A percentile compares a stretch with the other conserved stretches of the same genome.
These are phyloP conservation scores for Coemansia aciculifera DNA, from an alignment of 192 early-diverging fungal genomes.

Conservation along the genomic window DNA sequence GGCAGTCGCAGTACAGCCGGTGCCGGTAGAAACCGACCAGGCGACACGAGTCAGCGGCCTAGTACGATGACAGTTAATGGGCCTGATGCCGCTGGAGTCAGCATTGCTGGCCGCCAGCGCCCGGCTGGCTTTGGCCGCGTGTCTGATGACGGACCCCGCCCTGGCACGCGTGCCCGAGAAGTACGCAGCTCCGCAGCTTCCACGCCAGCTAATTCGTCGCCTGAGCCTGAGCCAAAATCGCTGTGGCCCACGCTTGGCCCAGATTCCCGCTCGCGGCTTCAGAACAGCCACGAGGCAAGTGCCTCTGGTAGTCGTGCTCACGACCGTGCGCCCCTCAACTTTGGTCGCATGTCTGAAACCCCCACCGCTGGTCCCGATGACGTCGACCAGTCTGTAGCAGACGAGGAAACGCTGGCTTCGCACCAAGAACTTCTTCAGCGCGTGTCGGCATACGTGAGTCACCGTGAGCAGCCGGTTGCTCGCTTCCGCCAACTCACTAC, in stretches of 20 bases:
- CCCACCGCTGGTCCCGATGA: background rate
- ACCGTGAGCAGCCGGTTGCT: constrained; percentile 49
- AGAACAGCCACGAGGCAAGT: background rate
- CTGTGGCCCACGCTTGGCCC: constrained; percentile 43
- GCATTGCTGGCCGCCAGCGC: constrained; percentile 43
- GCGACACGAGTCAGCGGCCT: constrained; percentile 18
- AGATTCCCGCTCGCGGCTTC: background rate
- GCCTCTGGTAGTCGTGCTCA: constrained; percentile 2
- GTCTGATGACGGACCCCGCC: constrained; percentile 1
- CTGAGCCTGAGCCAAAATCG: constrained; percentile 24
- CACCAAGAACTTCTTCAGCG: constrained; percentile 50
- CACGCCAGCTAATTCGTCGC: background rate
- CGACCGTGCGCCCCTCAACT: constrained; percentile 22
- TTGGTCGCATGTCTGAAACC: constrained; percentile 26
- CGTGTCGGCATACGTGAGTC: constrained; percentile 49
- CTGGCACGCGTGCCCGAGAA: background rate
- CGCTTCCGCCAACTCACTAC: constrained; percentile 49
- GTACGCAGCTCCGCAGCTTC: background rate
- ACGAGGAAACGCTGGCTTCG: constrained; percentile 20
- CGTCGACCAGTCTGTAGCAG: background rate
- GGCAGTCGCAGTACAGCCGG: background rate
- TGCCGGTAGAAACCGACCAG: background rate
- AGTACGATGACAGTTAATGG: constrained; percentile 45
- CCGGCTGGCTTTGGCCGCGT: constrained; percentile 43
- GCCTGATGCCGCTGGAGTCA: constrained; percentile 41